Evolutionary conservation across 1,284 basidiomycete species (phyloP).

Genomic region (Sphagnurus paluster): DNA sequence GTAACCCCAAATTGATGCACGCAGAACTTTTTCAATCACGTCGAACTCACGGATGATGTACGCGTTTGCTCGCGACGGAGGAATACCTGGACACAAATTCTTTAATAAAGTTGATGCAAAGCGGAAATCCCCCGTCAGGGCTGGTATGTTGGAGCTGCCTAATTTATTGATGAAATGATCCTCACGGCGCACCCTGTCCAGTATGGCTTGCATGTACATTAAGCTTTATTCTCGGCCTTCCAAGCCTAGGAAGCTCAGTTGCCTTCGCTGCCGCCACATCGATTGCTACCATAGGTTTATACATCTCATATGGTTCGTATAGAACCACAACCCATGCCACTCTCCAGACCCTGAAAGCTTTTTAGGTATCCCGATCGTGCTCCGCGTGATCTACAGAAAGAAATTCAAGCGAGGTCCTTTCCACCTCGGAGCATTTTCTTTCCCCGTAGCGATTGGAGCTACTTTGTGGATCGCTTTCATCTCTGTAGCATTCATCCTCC

Average conservation of each 20-base stretch:
- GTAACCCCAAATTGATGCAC: background rate
- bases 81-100: conserved; percentile 65
- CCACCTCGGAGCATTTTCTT: conserved; percentile 63
- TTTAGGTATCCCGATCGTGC: conserved; percentile 63
- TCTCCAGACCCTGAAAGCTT: background rate
- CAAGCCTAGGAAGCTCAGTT: conserved; percentile 68
- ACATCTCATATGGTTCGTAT: conserved; percentile 62
- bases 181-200: conserved; percentile 20
- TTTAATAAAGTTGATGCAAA: conserved; percentile 63
- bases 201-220: conserved; percentile 79
- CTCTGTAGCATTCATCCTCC: conserved; percentile 66
- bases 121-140: conserved; percentile 64
- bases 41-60: conserved; percentile 83
- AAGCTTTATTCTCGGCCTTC: conserved; percentile 73
- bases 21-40: conserved; percentile 67
- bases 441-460: conserved; percentile 52
- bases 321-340: background rate
- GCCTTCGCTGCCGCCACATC: conserved; percentile 75
- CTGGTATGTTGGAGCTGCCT: conserved; percentile 42
- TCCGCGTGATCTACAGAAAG: conserved; percentile 60
- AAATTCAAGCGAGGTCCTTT: conserved; percentile 71
- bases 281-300: conserved; percentile 78
- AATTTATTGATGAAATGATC: background rate
- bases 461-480: conserved; percentile 65
- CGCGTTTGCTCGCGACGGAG: conserved; percentile 70